Base-by-base conservation (phyloP, 2,329 filamentous ascomycete genomes). In the Pyricularia grisea region DNA sequence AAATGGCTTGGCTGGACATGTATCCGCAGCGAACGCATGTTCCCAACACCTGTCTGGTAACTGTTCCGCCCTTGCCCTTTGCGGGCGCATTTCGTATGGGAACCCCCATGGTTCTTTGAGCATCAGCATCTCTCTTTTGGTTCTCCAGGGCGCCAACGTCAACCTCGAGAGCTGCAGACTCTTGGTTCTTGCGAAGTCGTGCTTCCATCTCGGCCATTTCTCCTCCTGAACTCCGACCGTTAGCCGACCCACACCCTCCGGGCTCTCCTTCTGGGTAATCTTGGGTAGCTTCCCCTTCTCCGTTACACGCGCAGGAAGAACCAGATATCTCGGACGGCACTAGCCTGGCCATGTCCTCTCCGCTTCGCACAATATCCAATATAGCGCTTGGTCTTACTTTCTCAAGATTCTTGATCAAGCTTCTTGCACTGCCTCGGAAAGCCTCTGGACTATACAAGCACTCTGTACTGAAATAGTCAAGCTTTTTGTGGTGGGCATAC, bases 361-460 rank as follows among this genome's bases (percentile, higher is more conserved):
- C 95, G 76, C 94, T 97, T 70, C 91, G 86, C 31, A 99, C 94
- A 68, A 99, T 93, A 77, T 99, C 95, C 69, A 99, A 77, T 67
- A 99, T 98, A 3, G 94, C 94, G 75, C 94, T 97, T 1, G 95
- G 94, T 2, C 95, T 86, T 9, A 99, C 92, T 74, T 91, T 91
- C 79, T 99, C 95, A 36, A 99, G 82, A 73, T 94, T 97, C 81
- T 99, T 99, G 79, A 99, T 97, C 70, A 99, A 81, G 30, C 90
- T 92, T 72, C 95, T 87, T 2, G 95, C 95, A 73, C 92, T 97
- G 3, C 95, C 95, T 70, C 95, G 87, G 77, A 99, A 99, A 2
- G 95, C 95, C 79, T 99, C 95, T 0, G 95, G 95, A 68, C 93
- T 97, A 82, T 99, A 99, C 71, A 99, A 93, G 82, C 95, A 99